Base-by-base conservation (phyloP, 1,284 basidiomycete genomes). In the Ustilago shanxiensis region DNA sequence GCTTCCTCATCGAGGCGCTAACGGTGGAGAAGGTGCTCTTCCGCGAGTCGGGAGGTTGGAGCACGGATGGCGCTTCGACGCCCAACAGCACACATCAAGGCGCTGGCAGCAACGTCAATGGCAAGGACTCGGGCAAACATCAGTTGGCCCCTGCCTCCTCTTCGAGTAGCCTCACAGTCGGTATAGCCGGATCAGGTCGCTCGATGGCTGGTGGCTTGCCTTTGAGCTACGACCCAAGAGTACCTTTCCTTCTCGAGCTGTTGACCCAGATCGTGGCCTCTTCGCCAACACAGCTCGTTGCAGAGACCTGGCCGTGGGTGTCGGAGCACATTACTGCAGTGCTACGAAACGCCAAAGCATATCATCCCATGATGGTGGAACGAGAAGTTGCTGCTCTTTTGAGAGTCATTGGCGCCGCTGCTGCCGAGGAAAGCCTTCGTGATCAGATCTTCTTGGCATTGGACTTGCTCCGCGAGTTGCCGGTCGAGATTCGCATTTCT, bases 361-460 rank as follows among this genome's bases (percentile, higher is more conserved):
- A 95, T 85, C 95, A 94, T 82, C 90, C 94, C 18, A 88, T 98
- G 54, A 90, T 98, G 52, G 93, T 98, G 45, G 97, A 99, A 86
- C 90, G 97, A n/a, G 95, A 95, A 1, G 93, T 98, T 1, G 94
- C 95, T n/a, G 58, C 64, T 13, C 64, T 82, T 26, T 60, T 84
- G 49, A 80, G 80, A 22, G 61, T 84, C 56, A 63, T 72, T 29
- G 62, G 63, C 13, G 53, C 60, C 1, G 69, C 60, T 7, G 69
- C 61, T 13, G 62, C 13, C 9, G 52, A 65, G 39, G 72, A 79
- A 52, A 60, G 41, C 13, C 87, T 96, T 54, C 91, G 94, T 26
- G 95, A 98, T 86, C 95, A 98, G 87, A 90, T 98, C 26, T 98
- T 95, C 87, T 89, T 97, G 56, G 93, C 95, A 0, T 91, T 99